Evolutionary conservation across 345 rosid genomes (phyloP), one percentile per base, ranked within the genome.

Genomic region (Pistacia integerrima): DNA sequence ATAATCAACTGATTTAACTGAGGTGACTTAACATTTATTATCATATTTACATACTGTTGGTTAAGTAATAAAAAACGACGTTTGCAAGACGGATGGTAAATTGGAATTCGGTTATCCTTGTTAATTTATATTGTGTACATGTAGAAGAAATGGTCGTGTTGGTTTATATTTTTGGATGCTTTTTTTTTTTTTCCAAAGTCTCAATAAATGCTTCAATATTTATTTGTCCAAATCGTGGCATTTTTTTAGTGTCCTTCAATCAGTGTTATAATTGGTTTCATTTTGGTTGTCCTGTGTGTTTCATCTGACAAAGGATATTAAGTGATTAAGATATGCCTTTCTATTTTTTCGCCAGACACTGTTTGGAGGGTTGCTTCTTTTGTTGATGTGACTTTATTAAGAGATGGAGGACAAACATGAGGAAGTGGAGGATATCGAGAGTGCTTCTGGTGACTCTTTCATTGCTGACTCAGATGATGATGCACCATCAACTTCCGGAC

Each of bases 391-490:
- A 30, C 62, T 72, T 75, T 66, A 72, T 35, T 67, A 56, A 62
- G 20, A 77, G 56, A 87, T 90, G 88, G 90, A 88, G 76, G 88
- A 75, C 35, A 87, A 85, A 52, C 79, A 64, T 0, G 77, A 78
- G 35, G 82, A 82, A 77, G 82, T 71, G 78, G 87, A 88, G 76
- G 90, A 84, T 77, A 44, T 73, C 28, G 88, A 74, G 65, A 78
- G 83, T 70, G 78, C 63, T 72, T 88, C 91, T 69, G 79, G 84
- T 38, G 90, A 87, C 83, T 89, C 98, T 76, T 86, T 85, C 70
- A 74, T 85, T n/a, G 78, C 51, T 74, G 78, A 63, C 80, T 84
- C 94, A 36, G 94, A 92, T 65, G 91, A 83, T 16, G 90, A 92
- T 67, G 89, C 82, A 51, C 80, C 85, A 36, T 83, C 81, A 54